These are phyloP conservation scores for Epichloe gansuensis DNA, from an alignment of 2,329 filamentous ascomycete species.

Conservation along the genomic window DNA sequence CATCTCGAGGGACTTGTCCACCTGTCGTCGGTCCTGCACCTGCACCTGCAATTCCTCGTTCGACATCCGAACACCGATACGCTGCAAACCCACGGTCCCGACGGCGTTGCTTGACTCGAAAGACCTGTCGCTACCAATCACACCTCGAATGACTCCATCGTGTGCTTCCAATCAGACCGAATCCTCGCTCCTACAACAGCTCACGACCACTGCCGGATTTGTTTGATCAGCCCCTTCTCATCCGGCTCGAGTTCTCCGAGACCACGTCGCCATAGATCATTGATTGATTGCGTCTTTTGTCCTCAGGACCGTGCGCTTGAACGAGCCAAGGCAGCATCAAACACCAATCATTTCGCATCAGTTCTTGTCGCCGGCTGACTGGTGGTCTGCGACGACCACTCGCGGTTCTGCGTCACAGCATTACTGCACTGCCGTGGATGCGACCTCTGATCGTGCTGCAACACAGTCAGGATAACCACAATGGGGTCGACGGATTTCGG, in stretches of 20 bases:
- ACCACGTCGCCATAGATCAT: neutral
- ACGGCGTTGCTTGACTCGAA: neutral
- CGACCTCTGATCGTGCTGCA: constrained; percentile 6
- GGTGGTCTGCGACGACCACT: neutral
- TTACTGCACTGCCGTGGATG: constrained; percentile 1
- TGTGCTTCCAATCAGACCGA: neutral
- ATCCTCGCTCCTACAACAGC: neutral
- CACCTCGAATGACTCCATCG: neutral
- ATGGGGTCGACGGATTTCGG: constrained; percentile 53
- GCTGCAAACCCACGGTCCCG: neutral
- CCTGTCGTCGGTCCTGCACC: neutral
- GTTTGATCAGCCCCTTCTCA: neutral
- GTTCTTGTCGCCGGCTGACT: neutral
- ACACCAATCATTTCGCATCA: neutral
- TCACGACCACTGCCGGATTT: neutral
- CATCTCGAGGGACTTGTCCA: neutral
- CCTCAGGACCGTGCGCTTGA: neutral
- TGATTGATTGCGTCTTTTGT: neutral
- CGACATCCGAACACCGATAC: neutral
- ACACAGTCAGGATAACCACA: constrained; percentile 17
- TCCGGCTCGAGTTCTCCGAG: neutral
- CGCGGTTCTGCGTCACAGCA: neutral
- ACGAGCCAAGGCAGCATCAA: neutral
- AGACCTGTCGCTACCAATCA: neutral
- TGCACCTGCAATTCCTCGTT: neutral